A percentile compares a stretch with the other conserved stretches of the same genome.
phyloP scores from a whole-genome alignment of 192 early-diverging fungal species.

The Chytriomyces hyalinus region DNA sequence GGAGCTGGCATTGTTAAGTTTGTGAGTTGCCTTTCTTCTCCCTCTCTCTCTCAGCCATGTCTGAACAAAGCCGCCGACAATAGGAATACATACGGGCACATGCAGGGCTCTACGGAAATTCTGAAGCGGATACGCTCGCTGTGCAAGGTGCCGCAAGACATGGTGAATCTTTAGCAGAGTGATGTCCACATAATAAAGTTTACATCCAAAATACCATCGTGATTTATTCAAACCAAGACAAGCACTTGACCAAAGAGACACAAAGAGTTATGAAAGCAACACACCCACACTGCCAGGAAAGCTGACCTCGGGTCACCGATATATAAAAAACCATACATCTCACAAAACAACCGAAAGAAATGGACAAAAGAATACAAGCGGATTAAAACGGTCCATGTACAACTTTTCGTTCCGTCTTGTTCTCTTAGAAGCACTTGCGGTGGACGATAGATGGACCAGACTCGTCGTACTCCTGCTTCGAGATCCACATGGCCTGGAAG shows the following conservation, averaged over 20 bases:
- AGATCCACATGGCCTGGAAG: conserved; percentile 99
- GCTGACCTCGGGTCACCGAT: no score
- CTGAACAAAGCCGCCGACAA: background rate
- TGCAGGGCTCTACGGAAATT: conserved; percentile 74
- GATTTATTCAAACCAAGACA: no score
- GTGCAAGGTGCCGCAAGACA: conserved; percentile 64
- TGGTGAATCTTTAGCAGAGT: background rate
- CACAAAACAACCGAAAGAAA: no score
- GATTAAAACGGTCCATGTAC: no score
- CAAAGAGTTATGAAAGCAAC: no score
- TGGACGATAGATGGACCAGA: conserved; percentile 96
- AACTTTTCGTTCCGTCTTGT: no score
- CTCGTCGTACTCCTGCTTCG: conserved; percentile 99
- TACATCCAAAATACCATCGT: background rate
- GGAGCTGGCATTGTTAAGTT: conserved; percentile 17
- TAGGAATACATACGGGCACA: conserved; percentile 76
- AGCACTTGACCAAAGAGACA: no score
- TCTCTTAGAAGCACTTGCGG: conserved; percentile 86
- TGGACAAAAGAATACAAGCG: no score
- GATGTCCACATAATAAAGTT: background rate
- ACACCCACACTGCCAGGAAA: no score
- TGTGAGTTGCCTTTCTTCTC: conserved; percentile 12
- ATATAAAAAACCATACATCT: no score
- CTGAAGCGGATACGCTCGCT: conserved; percentile 80
- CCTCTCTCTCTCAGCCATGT: background rate